A percentile compares a stretch with the other conserved stretches of the same genome.
Conservation (phyloP, 2,329 filamentous ascomycete genomes). For the Phyllosticta citrichinensis region DNA sequence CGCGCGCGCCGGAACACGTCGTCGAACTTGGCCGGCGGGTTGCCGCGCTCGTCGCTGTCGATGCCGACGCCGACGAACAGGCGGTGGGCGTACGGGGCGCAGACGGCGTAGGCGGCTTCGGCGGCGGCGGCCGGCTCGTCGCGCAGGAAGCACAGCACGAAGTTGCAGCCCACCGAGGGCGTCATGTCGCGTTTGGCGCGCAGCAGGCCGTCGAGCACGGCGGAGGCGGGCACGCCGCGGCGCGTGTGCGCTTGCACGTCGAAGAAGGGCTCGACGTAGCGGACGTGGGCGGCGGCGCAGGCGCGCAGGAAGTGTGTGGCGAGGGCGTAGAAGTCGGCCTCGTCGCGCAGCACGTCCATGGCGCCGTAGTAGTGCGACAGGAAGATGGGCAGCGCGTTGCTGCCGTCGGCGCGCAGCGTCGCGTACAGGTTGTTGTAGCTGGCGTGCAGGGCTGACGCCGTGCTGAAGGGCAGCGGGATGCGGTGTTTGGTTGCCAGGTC, state of each 20-base stretch:
- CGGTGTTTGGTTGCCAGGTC: conserved; percentile 31
- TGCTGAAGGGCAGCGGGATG: conserved; percentile 1
- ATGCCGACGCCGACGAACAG: conserved; percentile 38
- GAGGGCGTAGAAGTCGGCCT: conserved; percentile 32
- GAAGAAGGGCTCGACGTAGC: conserved; percentile 35
- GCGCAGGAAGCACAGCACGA: conserved; percentile 36
- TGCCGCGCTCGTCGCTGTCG: conserved; percentile 37
- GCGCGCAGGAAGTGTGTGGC: conserved; percentile 30
- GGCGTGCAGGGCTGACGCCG: background rate
- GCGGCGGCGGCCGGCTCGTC: conserved; percentile 32
- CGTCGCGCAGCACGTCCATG: conserved; percentile 24
- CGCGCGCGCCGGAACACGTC: conserved; percentile 28
- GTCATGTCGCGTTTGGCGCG: conserved; percentile 11
- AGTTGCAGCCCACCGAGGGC: conserved; percentile 16
- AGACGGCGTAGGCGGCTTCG: conserved; percentile 28
- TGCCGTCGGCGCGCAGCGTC: conserved; percentile 12
- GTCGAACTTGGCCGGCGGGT: conserved; percentile 38
- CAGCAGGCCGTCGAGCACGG: conserved; percentile 28
- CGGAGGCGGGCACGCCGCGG: conserved; percentile 23
- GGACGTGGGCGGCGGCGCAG: conserved; percentile 28
- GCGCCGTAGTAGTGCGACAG: conserved; percentile 18
- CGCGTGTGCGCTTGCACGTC: conserved; percentile 35
- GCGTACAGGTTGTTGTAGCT: conserved; percentile 14
- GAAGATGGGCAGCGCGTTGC: conserved; percentile 19
- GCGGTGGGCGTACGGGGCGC: conserved; percentile 32